These are phyloP conservation scores for Austroboletus festivus DNA, from an alignment of 768 basidiomycete genomes.

Conservation along the genomic window DNA sequence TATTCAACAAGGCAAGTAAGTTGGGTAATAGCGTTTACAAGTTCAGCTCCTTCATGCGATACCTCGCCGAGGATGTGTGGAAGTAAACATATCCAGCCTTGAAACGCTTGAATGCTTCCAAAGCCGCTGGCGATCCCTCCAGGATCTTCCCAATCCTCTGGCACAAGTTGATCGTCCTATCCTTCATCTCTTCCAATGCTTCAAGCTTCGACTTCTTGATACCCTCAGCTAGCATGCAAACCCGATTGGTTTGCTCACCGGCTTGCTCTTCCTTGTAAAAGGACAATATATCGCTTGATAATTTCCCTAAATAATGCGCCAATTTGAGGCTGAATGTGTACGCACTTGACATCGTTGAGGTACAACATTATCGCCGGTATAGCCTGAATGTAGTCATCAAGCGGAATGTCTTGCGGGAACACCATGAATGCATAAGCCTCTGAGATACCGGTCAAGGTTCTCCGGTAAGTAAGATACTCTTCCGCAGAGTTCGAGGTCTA, in stretches of 20 bases:
- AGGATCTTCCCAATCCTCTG: conserved; percentile 21
- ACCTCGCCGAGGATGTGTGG: conserved; percentile 21
- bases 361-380: background rate
- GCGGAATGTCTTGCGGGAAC: background rate
- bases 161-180: conserved; percentile 9
- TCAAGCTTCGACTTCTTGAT: background rate
- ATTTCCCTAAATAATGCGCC: background rate
- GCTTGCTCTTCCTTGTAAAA: background rate
- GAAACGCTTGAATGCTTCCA: conserved; percentile 5
- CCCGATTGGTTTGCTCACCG: background rate
- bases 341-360: background rate
- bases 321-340: background rate
- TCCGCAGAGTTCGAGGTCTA: background rate
- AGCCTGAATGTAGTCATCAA: background rate
- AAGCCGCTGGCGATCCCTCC: conserved; percentile 3
- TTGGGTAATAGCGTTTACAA: background rate
- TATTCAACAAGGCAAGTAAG: no score
- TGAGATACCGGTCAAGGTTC: background rate
- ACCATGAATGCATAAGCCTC: conserved; percentile 6
- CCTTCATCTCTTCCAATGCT: background rate
- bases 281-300: background rate
- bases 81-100: conserved; percentile 18
- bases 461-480: background rate
- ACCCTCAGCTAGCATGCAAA: background rate
- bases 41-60: conserved; percentile 15